Base-by-base conservation (phyloP, 169 alveolate species). In the Fabrea salina region DNA sequence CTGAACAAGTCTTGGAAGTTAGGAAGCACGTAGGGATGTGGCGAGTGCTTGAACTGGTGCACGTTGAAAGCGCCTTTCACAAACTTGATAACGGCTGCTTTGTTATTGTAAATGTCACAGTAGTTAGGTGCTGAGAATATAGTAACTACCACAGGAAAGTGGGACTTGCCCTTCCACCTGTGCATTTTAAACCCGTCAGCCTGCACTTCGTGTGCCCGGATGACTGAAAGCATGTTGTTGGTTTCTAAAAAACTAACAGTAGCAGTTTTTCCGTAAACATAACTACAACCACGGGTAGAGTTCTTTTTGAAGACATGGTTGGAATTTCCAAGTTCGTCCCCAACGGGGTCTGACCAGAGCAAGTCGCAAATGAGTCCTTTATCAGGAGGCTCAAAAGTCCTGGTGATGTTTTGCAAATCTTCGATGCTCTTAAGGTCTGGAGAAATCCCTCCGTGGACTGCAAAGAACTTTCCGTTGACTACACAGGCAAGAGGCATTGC, bases 91-190 rank as follows among this genome's bases (percentile, higher is more conserved):
- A 98, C 95, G 0, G 99, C 99, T 1, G 98, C 99, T 86, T 97
- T 97, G 83, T 97, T 97, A 75, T 96, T 96, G 86, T 97, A 96
- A 4, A 95, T 97, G 83, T 97, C 99, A 87, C 99, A 97, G 83
- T 98, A 98, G 82, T 98, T 98, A 19, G 99, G 99, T 6, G 99
- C 99, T 37, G 98, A 93, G 80, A 98, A 98, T 33, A 98, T 94
- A n/a, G 99, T 98, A 37, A 98, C 97, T 22, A 97, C 99, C 51
- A 89, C 84, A 75, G 98, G 96, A 86, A 93, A 88, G 19, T 93
- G 91, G 3, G 84, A 76, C 71, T 82, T 80, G 19, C 91, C 88
- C 75, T 92, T 92, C 82, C 96, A 89, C 79, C 89, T 88, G 79
- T 95, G 96, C 98, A 94, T 95, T 83, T 95, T 89, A 75, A 89